Conservation (phyloP, 805 yeast genomes). For the Metschnikowia cubensis region DNA sequence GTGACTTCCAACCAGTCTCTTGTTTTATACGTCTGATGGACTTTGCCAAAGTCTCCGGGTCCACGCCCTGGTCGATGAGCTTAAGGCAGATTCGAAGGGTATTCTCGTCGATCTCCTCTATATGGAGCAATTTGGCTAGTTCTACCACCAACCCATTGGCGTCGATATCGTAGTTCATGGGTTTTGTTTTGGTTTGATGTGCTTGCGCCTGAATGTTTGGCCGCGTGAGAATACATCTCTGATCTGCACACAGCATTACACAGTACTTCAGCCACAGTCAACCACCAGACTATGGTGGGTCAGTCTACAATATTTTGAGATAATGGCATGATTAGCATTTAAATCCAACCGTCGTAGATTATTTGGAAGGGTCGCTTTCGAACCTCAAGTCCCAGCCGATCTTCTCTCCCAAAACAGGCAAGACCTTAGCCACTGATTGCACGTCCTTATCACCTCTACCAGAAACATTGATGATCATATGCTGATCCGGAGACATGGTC, state of each 20-base stretch:
- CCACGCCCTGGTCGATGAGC: slow-evolving; percentile 34
- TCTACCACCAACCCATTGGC: slow-evolving; percentile 14
- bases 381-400: slow-evolving; percentile 97
- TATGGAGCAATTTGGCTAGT: slow-evolving; percentile 23
- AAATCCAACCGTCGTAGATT: background rate
- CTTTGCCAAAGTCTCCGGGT: slow-evolving; percentile 26
- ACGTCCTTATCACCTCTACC: slow-evolving; percentile 99
- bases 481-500: slow-evolving; percentile 71
- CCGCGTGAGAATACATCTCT: background rate
- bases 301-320: too few species aligned
- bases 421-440: slow-evolving; percentile 91
- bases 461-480: slow-evolving; percentile 82
- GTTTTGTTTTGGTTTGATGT: slow-evolving; percentile 1
- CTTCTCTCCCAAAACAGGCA: slow-evolving; percentile 84
- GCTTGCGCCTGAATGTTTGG: background rate
- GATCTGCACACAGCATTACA: background rate
- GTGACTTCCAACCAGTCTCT: slow-evolving; percentile 18
- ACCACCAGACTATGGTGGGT: too few species aligned
- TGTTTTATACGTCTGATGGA: slow-evolving; percentile 23
- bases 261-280: background rate
- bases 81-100: slow-evolving; percentile 31
- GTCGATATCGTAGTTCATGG: slow-evolving; percentile 5
- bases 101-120: slow-evolving; percentile 24
- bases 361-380: slow-evolving; percentile 47
- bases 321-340: too few species aligned